A percentile compares a stretch with the other conserved stretches of the same genome.
Evolutionary conservation across 2,329 filamentous ascomycete genomes (phyloP).

Genomic region (Scytalidium lignicola): DNA sequence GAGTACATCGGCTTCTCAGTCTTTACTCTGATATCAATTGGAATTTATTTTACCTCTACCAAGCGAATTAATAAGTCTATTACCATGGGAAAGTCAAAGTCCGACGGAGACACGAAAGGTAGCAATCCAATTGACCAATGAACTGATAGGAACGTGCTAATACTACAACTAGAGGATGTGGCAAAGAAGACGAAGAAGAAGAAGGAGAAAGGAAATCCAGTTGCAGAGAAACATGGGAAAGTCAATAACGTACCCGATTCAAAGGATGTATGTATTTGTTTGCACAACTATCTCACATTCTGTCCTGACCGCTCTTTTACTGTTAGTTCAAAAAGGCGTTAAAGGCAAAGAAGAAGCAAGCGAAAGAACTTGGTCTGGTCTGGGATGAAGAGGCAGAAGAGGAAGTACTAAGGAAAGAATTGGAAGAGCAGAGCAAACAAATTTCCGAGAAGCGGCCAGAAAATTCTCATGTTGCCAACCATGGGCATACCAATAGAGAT

Average conservation of each 20-base stretch:
- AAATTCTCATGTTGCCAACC: too few relatives aligned
- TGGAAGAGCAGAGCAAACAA: constrained; percentile 15
- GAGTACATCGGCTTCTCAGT: too few relatives aligned
- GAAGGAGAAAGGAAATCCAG: constrained; percentile 21
- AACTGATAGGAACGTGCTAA: too few relatives aligned
- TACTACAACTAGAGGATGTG: neutral
- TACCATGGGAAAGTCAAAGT: too few relatives aligned
- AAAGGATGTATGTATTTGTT: constrained; percentile 1
- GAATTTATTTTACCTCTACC: too few relatives aligned
- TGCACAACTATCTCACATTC: neutral
- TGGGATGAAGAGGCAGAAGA: constrained; percentile 13
- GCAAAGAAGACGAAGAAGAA: constrained; percentile 22
- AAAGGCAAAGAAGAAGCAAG: constrained; percentile 20
- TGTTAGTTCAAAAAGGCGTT: constrained; percentile 19
- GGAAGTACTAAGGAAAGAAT: neutral
- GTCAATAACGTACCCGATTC: constrained; percentile 11
- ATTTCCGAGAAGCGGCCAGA: constrained; percentile 3
- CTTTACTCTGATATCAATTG: too few relatives aligned
- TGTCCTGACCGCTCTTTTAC: neutral
- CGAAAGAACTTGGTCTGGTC: constrained; percentile 13
- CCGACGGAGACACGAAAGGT: too few relatives aligned
- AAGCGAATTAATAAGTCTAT: too few relatives aligned
- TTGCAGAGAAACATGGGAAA: constrained; percentile 21
- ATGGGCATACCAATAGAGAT: too few relatives aligned
- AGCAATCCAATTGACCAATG: too few relatives aligned